A percentile compares a stretch with the other conserved stretches of the same genome.
Evolutionary conservation across 2,329 filamentous ascomycete species (phyloP).

Genomic region (Xylariaceae sp.): DNA sequence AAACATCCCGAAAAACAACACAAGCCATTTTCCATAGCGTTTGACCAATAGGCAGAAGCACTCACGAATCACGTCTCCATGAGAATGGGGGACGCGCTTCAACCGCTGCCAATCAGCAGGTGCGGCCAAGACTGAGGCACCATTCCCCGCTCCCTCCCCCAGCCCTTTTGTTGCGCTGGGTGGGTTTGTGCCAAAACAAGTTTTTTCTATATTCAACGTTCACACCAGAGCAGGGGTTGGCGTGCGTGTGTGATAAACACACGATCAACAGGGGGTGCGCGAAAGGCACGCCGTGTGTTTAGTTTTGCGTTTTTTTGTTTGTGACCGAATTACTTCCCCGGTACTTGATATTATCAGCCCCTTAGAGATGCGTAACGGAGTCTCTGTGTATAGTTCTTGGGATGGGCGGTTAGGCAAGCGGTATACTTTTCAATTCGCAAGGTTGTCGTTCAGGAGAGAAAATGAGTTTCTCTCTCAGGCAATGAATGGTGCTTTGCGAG

Average conservation of each 20-base stretch:
- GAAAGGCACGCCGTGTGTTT: no score
- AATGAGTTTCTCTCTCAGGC: background rate
- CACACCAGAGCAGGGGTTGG: background rate
- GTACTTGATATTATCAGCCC: no score
- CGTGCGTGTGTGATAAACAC: background rate
- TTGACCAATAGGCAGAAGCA: background rate
- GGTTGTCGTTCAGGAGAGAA: background rate
- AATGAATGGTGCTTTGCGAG: background rate
- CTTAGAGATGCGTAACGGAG: no score
- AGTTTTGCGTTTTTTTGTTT: no score
- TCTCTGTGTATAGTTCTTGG: no score
- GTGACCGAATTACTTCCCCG: no score
- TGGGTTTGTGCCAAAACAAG: background rate
- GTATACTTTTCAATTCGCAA: no score
- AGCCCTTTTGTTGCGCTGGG: no score
- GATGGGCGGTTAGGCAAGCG: no score
- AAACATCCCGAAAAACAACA: background rate
- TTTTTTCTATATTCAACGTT: background rate
- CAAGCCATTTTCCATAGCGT: background rate
- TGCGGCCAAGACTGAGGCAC: background rate
- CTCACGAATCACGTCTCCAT: background rate
- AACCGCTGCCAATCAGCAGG: background rate
- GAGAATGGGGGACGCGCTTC: background rate
- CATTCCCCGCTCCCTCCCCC: background rate
- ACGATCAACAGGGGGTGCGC: no score